Base-by-base conservation (phyloP, 208 protist genomes). In the Strigomonas culicis region DNA sequence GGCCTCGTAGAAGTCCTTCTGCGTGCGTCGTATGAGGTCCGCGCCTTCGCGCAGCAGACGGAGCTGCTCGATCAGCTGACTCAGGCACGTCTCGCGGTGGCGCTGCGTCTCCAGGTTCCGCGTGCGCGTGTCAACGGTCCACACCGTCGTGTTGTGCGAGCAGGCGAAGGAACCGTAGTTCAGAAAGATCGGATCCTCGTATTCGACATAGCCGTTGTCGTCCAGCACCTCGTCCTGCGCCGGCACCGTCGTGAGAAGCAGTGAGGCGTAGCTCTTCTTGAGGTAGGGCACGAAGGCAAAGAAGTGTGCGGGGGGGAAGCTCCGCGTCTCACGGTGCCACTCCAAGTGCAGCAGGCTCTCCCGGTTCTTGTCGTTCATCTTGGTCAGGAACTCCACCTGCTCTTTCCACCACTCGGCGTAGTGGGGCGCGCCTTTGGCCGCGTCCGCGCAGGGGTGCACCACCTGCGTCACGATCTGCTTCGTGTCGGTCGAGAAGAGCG, bases 381-480 rank as follows among this genome's bases (percentile, higher is more conserved):
- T 44, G 13, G 39, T 25, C 27, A 73, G 41, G 4, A 27, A 70
- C n/a, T 70, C 64, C 17, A 53, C 59, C 56, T 86, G 85, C 58
- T 72, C 31, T 28, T 67, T 75, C 8, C 73, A 68, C 77, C 82
- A 92, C 59, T 86, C 83, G 32, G 39, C 34, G 31, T 25, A n/a
- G 4, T 68, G 71, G 1, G 75, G 74, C 6, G 86, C 80, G 4
- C 82, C 80, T 15, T 91, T 72, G 15, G 85, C 70, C 0, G 51
- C 58, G 43, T 82, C 73, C 10, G 85, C 76, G 22, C 72, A 87
- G 2, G 90, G 90, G 66, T 93, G 84, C 15, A 80, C 56, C 21
- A 95, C 56, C 47, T 82, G 84, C 1, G 83, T 77, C 25, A 95
- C 59, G 30, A 93, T 59, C 25, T 59, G 56, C 58, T 90, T 88